Base-by-base conservation (phyloP, 192 early-diverging fungal genomes). In the Gigaspora rosea region DNA sequence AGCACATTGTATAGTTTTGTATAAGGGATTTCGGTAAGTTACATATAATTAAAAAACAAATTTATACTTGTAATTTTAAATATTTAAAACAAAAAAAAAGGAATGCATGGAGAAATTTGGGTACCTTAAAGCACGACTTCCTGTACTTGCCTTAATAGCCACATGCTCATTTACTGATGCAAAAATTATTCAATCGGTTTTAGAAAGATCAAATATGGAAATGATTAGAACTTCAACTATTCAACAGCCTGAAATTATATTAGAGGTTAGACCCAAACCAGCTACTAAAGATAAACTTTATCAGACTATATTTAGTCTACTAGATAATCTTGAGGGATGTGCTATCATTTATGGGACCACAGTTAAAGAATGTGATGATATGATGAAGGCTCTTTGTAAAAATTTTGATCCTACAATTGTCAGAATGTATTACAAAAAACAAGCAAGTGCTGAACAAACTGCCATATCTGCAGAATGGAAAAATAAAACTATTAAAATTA, bases 401-500 rank as follows among this genome's bases (percentile, higher is more conserved):
- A 47, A 0, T 47, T 67, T 67, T 47, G 15, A 67, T 67, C n/a
- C 13, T 16, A 67, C 18, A 15, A 48, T 47, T 67, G 36, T 48
- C 12, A 12, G 36, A 67, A 67, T 67, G n/a, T 67, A 67, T 67
- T 3, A 67, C 41, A 35, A 18, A 67, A 67, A 67, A 67, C 65
- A 41, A 36, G 16, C 41, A 67, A 67, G 13, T 47, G 6, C 18
- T 15, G n/a, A 67, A 67, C 65, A 67, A 67, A 4, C 65, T n/a
- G 8, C 36, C 41, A 47, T 67, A 67, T 67, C 12, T 67, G 8
- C 41, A 67, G 36, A 20, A n/a, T 47, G 13, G n/a, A 67, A 67
- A 32, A 48, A 67, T 46, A 0, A 18, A n/a, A 47, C 65, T 47
- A 67, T 67, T 67, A 67, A 41, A 46, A 66, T 66, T 36, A 67